Evolutionary conservation across 495 filamentous ascomycete genomes (phyloP), one percentile per base, ranked within the genome.

Genomic region (Polyplosphaeria fusca): DNA sequence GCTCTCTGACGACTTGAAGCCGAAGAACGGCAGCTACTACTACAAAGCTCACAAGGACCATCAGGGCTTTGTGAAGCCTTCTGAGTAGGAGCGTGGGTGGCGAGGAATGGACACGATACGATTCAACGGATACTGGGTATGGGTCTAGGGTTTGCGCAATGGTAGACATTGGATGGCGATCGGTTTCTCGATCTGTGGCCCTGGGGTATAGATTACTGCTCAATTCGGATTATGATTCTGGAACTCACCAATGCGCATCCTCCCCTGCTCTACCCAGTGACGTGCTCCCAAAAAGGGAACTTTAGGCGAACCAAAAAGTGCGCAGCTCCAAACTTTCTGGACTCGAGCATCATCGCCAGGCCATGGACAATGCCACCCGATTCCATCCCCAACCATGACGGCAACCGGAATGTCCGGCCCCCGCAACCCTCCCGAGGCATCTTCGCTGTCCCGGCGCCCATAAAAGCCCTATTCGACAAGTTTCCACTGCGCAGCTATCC

Each of bases 401-500:
- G 11, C 22, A 40, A 16, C 13, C 30, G n/a, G n/a, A 22, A 14
- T 18, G 5, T 13, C 4, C 53, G 44, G 14, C n/a, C n/a, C n/a
- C 53, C 44, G 4, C 53, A 40, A 12, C 42, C 30, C 4, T 46
- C 47, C 24, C 40, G 39, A 20, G 44, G 56, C 38, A 44, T 74
- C 63, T 85, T 91, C 68, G 72, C 79, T 3, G 79, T 95, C 47
- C 93, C 93, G 16, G 69, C 82, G 19, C 83, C 86, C 3, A 73
- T 96, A 58, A 92, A 88, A 69, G 78, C 72, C 22, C 76, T 98
- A 35, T 98, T 98, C 72, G 85, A 93, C 71, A 70, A 64, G 43
- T 91, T 95, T 59, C 93, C 93, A 1, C 77, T 96, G 35, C 56
- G 78, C 27, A 86, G 81, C 16, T 91, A 95, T 71, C 79, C 86